These are phyloP conservation scores for Ogataea degrootiae DNA, from an alignment of 805 yeast genomes.

Conservation along the genomic window DNA sequence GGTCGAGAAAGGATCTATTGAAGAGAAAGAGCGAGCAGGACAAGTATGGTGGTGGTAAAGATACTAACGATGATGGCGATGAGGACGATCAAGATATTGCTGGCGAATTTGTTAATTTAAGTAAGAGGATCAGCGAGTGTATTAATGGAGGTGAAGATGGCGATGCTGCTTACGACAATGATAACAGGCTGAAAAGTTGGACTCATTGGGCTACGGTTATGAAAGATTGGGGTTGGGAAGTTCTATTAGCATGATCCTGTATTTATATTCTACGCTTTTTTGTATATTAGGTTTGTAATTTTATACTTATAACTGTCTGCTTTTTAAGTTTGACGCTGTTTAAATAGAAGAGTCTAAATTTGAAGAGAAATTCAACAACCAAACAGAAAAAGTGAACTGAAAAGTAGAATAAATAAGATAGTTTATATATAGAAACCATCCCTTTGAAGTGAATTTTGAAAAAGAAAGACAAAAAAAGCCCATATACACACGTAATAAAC, in stretches of 20 bases:
- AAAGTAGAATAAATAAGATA: too few relatives aligned
- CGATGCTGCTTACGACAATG: constrained; percentile 28
- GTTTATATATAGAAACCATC: too few relatives aligned
- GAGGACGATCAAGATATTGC: constrained; percentile 9
- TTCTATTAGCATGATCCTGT: constrained; percentile 43
- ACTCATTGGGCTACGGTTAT: constrained; percentile 66
- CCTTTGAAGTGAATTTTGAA: too few relatives aligned
- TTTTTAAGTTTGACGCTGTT: too few relatives aligned
- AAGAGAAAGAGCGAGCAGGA: constrained; percentile 23
- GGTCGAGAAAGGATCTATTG: constrained; percentile 56
- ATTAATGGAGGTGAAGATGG: constrained; percentile 38
- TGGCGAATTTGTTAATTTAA: constrained; percentile 21
- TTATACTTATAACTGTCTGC: too few relatives aligned
- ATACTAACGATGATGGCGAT: constrained; percentile 3
- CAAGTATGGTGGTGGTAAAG: constrained; percentile 6
- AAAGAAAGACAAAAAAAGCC: too few relatives aligned
- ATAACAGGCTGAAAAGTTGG: constrained; percentile 41
- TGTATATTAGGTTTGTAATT: too few relatives aligned
- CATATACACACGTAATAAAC: too few relatives aligned
- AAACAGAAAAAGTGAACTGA: too few relatives aligned
- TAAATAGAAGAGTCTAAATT: too few relatives aligned
- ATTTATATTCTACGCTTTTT: too few relatives aligned
- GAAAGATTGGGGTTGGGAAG: constrained; percentile 78
- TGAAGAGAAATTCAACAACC: too few relatives aligned
- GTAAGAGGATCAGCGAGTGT: constrained; percentile 25